Evolutionary conservation across 345 rosid genomes (phyloP), one percentile per base, ranked within the genome.

Genomic region (Pugionium cornutum): DNA sequence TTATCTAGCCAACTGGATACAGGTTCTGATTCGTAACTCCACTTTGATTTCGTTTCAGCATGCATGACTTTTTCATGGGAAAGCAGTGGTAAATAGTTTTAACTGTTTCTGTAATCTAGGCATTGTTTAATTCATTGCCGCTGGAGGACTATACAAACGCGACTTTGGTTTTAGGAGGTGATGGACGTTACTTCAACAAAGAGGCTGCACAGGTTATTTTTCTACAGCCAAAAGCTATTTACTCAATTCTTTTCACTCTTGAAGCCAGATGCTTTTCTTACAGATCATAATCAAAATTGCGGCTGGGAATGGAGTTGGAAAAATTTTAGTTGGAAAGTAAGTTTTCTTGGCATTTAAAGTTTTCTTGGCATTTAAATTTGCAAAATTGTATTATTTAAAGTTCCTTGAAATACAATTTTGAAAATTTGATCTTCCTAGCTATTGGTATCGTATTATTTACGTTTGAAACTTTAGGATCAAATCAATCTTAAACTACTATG

Each of bases 221-320:
- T 2, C 35, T 18, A 53, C 11, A 9, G 34, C 33, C 10, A 4
- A 34, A 58, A 27, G 37, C 29, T 53, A 27, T 58, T 53, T 44
- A 33, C 63, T 33, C 31, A 4, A 51, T 43, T 68, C 57, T 4
- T 18, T 47, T 69, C 37, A 5, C 58, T 68, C 42, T 52, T 30
- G 31, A 10, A 36, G 47, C 8, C 34, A 4, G 65, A 25, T 69
- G 54, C 33, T 66, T 80, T 74, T 41, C 45, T 66, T 77, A 63
- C 88, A 94, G 97, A 85, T 80, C 52, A 88, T 90, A 9, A 90
- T 88, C 67, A 90, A 90, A 84, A 86, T 94, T 76, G 99, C 97
- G 2, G 97, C 91, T 1, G 99, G 96, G 61, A 94, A 94, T 78
- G 96, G 91, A 53, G 95, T 84, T 53, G 95, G 87, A 37, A 78